A percentile compares a stretch with the other conserved stretches of the same genome.
Evolutionary conservation across 2,329 filamentous ascomycete species (phyloP).

Genomic region (Drechslerella dactyloides): DNA sequence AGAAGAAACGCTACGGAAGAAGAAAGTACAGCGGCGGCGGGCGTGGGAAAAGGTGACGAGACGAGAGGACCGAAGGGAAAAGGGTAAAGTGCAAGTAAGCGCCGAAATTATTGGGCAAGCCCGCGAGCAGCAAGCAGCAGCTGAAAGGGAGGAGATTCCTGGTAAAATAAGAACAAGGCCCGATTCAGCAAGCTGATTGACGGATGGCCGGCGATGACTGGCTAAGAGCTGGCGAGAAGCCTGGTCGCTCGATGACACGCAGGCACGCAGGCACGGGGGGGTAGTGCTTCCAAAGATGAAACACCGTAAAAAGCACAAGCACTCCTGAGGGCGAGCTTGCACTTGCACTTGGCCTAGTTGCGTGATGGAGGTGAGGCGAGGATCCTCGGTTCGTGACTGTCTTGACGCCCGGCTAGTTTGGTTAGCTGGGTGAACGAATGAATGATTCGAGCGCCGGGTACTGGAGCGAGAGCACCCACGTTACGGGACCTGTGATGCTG

Average conservation of each 20-base stretch:
- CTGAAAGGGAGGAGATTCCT: slow-evolving; percentile 50
- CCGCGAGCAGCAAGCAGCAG: slow-evolving; percentile 34
- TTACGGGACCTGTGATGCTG: slow-evolving; percentile 3
- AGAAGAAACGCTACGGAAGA: slow-evolving; percentile 17
- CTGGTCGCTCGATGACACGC: slow-evolving; percentile 45
- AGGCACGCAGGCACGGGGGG: slow-evolving; percentile 35
- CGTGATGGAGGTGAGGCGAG: background rate
- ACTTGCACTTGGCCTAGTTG: background rate
- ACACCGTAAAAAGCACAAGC: slow-evolving; percentile 26
- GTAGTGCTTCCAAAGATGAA: slow-evolving; percentile 30
- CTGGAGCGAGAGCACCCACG: slow-evolving; percentile 5
- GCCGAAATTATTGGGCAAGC: slow-evolving; percentile 38
- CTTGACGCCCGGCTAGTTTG: slow-evolving; percentile 32
- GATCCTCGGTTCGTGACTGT: slow-evolving; percentile 18
- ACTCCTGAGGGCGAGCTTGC: slow-evolving; percentile 1
- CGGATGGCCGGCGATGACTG: slow-evolving; percentile 11
- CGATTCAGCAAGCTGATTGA: slow-evolving; percentile 51
- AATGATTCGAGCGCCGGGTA: background rate
- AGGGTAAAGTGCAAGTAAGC: slow-evolving; percentile 27
- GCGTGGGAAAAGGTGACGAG: slow-evolving; percentile 17
- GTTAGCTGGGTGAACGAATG: slow-evolving; percentile 4
- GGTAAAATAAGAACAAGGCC: slow-evolving; percentile 32
- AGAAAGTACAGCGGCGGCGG: background rate
- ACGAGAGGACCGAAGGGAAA: background rate
- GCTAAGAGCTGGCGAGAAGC: slow-evolving; percentile 34